Evolutionary conservation across 1,139 yeast species (phyloP).

Genomic region (Diutina rugosa): DNA sequence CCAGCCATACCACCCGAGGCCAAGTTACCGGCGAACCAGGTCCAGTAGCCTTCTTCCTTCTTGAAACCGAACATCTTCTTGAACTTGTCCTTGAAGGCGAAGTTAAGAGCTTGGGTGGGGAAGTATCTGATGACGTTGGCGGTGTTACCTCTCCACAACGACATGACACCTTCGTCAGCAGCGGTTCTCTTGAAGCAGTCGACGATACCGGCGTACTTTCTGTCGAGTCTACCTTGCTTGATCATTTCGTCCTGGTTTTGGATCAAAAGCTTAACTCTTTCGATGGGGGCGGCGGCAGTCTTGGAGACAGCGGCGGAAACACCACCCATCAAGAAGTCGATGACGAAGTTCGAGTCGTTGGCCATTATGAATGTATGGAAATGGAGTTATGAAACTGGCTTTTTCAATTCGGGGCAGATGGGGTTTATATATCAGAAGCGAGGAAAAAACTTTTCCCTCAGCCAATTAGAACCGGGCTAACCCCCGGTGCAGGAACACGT

Average conservation of each 20-base stretch:
- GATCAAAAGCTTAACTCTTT: slow-evolving; percentile 69
- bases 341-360: slow-evolving; percentile 5
- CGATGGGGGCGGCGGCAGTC: slow-evolving; percentile 80
- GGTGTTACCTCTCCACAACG: slow-evolving; percentile 82
- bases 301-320: slow-evolving; percentile 77
- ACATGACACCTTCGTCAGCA: slow-evolving; percentile 54
- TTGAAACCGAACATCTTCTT: slow-evolving; percentile 67
- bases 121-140: slow-evolving; percentile 76
- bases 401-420: not conserved
- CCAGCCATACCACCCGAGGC: slow-evolving; percentile 81
- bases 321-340: slow-evolving; percentile 68
- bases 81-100: slow-evolving; percentile 76
- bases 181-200: slow-evolving; percentile 68
- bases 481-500: not conserved
- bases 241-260: slow-evolving; percentile 80
- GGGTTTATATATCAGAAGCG: not conserved
- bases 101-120: slow-evolving; percentile 79
- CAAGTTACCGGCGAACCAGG: slow-evolving; percentile 68
- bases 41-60: slow-evolving; percentile 55
- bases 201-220: slow-evolving; percentile 51
- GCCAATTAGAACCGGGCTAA: not conserved
- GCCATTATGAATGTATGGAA: slow-evolving; percentile 2
- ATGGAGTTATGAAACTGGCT: not conserved
- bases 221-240: slow-evolving; percentile 66
- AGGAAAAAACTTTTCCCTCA: not conserved